Percentiles rank a stretch among this genome's conserved stretches.
Evolutionary conservation across 1,284 basidiomycete genomes (phyloP).

Genomic region (Sanghuangporus baumii): DNA sequence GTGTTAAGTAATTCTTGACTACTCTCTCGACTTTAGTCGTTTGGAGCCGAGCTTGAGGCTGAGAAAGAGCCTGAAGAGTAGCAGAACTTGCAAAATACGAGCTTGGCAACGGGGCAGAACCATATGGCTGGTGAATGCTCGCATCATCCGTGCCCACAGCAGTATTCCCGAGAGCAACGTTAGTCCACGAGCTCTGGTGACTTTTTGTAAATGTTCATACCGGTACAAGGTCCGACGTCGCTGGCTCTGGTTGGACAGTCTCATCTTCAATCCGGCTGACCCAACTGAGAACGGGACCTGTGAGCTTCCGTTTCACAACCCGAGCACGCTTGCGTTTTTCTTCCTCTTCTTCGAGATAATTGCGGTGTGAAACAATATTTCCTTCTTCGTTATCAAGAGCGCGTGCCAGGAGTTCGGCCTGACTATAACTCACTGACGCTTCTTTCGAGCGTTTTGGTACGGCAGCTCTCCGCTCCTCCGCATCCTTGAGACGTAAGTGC

Average conservation of each 20-base stretch:
- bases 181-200: neutral
- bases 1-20: constrained; percentile 58
- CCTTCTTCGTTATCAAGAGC: constrained; percentile 83
- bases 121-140: neutral
- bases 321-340: constrained; percentile 71
- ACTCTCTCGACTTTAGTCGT: constrained; percentile 38
- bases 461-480: constrained; percentile 56
- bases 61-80: constrained; percentile 15
- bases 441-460: constrained; percentile 56
- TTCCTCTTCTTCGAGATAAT: constrained; percentile 75
- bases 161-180: neutral
- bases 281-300: constrained; percentile 73
- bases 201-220: neutral
- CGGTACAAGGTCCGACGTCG: neutral
- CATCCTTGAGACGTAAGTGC: constrained; percentile 50
- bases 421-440: constrained; percentile 51
- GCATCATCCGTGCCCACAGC: neutral
- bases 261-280: constrained; percentile 60
- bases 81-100: neutral
- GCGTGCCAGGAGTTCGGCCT: constrained; percentile 74
- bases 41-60: constrained; percentile 21
- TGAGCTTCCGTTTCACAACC: constrained; percentile 51
- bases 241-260: constrained; percentile 22
- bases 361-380: constrained; percentile 71
- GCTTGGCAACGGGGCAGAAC: constrained; percentile 1